Evolutionary conservation across 129 eudicot species (phyloP).

Genomic region (Centrapalus pauciflorus): DNA sequence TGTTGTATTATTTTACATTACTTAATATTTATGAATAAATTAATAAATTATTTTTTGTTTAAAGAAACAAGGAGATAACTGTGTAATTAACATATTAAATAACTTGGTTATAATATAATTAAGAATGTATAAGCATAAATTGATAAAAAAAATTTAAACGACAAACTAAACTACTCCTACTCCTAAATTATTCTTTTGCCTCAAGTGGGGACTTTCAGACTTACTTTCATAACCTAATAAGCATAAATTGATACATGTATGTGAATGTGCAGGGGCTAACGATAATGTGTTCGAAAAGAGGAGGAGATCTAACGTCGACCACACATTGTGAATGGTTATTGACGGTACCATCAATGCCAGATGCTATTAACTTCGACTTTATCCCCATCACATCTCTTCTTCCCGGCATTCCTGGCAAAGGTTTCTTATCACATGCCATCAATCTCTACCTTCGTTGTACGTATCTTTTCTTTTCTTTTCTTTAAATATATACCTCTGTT

Average conservation of each 20-base stretch:
- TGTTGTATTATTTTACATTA: not conserved
- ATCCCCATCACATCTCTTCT: conserved; percentile 90
- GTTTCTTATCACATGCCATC: conserved; percentile 92
- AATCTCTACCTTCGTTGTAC: conserved; percentile 86
- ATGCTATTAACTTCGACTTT: conserved; percentile 70
- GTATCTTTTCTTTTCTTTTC: conserved; percentile 3
- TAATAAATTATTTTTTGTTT: not conserved
- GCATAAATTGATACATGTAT: not conserved
- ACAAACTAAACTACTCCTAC: too few species aligned
- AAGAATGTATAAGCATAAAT: too few species aligned
- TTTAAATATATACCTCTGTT: too few species aligned
- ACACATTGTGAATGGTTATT: conserved; percentile 81
- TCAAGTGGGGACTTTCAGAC: too few species aligned
- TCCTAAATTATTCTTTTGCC: too few species aligned
- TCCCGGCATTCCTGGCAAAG: conserved; percentile 71
- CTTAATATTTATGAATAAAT: not conserved
- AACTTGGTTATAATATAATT: too few species aligned
- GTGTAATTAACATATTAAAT: too few species aligned
- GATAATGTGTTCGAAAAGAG: conserved; percentile 70
- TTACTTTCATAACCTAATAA: too few species aligned
- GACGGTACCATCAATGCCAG: conserved; percentile 76
- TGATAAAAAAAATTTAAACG: too few species aligned
- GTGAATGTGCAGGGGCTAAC: conserved; percentile 62
- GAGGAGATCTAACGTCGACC: conserved; percentile 58
- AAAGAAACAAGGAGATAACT: too few species aligned